phyloP scores from a whole-genome alignment of 176 grass and related monocot genomes.

The Aegilops sharonensis region DNA sequence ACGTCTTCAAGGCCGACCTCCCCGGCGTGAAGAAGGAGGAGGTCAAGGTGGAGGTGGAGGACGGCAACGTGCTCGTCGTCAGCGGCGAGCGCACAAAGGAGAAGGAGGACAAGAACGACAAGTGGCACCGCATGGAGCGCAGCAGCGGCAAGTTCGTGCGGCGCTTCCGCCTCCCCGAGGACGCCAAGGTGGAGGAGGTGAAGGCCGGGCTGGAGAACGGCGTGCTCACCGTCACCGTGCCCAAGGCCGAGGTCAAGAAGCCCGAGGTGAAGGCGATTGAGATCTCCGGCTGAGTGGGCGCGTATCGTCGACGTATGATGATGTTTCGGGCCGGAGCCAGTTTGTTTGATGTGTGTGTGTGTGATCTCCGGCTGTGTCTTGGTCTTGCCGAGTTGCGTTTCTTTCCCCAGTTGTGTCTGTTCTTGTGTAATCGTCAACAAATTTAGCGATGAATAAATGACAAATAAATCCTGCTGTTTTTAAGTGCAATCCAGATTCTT shows the following conservation, averaged over 20 bases:
- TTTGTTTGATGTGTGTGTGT: background rate
- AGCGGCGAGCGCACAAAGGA: conserved; percentile 33
- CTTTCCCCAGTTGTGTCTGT: background rate
- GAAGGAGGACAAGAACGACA: conserved; percentile 45
- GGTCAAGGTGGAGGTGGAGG: conserved; percentile 45
- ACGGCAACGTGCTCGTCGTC: conserved; percentile 41
- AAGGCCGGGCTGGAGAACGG: conserved; percentile 37
- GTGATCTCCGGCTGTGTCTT: background rate
- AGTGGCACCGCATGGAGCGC: conserved; percentile 44
- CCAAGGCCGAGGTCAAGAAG: conserved; percentile 25
- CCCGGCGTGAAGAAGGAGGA: conserved; percentile 40
- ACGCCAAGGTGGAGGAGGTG: conserved; percentile 32
- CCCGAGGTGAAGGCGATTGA: conserved; percentile 18
- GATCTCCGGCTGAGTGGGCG: background rate
- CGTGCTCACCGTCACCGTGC: conserved; percentile 45
- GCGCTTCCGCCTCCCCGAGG: conserved; percentile 30
- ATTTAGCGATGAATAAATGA: background rate
- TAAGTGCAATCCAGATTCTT: no score
- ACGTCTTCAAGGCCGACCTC: conserved; percentile 48
- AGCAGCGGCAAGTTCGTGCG: conserved; percentile 34
- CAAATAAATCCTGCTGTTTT: background rate
- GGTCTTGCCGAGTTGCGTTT: background rate
- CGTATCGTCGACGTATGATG: no score
- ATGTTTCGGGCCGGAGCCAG: no score
- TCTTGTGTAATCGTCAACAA: background rate